Evolutionary conservation across 768 basidiomycete genomes (phyloP).

Genomic region (Tricholoma bakamatsutake): DNA sequence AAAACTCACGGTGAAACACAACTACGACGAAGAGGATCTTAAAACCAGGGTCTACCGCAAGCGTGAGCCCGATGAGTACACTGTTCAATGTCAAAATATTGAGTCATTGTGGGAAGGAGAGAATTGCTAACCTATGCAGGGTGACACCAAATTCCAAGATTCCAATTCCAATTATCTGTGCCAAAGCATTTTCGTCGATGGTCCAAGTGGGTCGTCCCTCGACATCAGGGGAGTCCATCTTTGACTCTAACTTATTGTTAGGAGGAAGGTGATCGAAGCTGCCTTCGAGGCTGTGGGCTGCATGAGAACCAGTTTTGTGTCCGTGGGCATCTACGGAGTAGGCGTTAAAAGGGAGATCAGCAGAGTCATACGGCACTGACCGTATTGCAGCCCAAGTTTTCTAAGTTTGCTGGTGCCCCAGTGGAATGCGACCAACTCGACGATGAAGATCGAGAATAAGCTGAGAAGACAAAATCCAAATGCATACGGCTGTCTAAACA

Average conservation of each 20-base stretch:
- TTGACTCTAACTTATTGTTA: slow-evolving; percentile 9
- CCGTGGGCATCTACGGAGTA: slow-evolving; percentile 55
- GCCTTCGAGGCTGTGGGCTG: slow-evolving; percentile 67
- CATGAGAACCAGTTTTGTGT: slow-evolving; percentile 51
- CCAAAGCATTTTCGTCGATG: slow-evolving; percentile 38
- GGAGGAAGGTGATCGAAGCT: slow-evolving; percentile 6
- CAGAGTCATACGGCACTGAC: slow-evolving; percentile 28
- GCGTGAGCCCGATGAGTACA: slow-evolving; percentile 81
- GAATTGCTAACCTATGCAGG: slow-evolving; percentile 55
- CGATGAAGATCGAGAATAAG: slow-evolving; percentile 78
- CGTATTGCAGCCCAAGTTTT: slow-evolving; percentile 57
- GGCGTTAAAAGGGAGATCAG: not conserved
- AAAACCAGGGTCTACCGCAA: slow-evolving; percentile 83
- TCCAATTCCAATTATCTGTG: slow-evolving; percentile 81
- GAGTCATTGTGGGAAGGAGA: not conserved
- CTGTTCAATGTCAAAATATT: slow-evolving; percentile 29
- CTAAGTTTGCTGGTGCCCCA: slow-evolving; percentile 73
- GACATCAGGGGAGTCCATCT: slow-evolving; percentile 23
- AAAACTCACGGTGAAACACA: slow-evolving; percentile 80
- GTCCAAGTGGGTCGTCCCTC: slow-evolving; percentile 16
- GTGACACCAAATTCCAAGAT: slow-evolving; percentile 94
- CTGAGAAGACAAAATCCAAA: slow-evolving; percentile 76
- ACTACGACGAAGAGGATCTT: slow-evolving; percentile 85
- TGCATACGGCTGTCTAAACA: slow-evolving; percentile 59
- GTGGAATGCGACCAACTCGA: slow-evolving; percentile 84